Conservation (phyloP, 106 monocot genomes). For the Acorus gramineus region DNA sequence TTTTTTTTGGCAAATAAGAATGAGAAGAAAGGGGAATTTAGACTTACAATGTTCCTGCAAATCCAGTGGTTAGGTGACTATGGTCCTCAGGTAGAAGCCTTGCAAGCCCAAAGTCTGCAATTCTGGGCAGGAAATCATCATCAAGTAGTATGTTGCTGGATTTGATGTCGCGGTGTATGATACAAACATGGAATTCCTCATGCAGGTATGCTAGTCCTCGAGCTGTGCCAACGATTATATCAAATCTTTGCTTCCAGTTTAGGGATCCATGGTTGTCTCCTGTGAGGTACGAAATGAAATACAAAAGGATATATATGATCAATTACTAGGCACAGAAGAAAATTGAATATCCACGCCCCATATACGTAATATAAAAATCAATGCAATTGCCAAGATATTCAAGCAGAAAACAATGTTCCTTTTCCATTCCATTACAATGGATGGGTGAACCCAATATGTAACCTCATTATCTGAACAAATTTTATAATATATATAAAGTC, state of each 20-base stretch:
- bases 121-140: slow-evolving; percentile 1
- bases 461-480: too few relatives aligned
- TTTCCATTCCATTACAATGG: too few relatives aligned
- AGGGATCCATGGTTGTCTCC: neutral
- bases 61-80: slow-evolving; percentile 1
- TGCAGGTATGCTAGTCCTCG: slow-evolving; percentile 2
- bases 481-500: too few relatives aligned
- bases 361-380: too few relatives aligned
- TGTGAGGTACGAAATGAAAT: neutral
- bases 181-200: slow-evolving; percentile 5
- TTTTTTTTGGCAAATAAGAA: too few relatives aligned
- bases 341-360: too few relatives aligned
- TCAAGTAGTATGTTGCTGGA: slow-evolving; percentile 3
- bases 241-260: neutral
- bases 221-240: neutral
- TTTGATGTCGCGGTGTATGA: slow-evolving; percentile 3
- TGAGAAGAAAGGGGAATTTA: neutral
- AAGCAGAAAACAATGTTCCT: too few relatives aligned
- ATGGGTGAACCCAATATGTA: too few relatives aligned
- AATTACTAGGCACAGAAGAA: too few relatives aligned
- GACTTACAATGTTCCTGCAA: slow-evolving; percentile 5
- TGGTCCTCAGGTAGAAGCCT: neutral
- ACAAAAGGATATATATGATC: too few relatives aligned
- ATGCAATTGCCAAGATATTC: too few relatives aligned
- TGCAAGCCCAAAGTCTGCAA: too few relatives aligned